Conservation (phyloP, 495 filamentous ascomycete genomes). For the Hypoxylon rickii region DNA sequence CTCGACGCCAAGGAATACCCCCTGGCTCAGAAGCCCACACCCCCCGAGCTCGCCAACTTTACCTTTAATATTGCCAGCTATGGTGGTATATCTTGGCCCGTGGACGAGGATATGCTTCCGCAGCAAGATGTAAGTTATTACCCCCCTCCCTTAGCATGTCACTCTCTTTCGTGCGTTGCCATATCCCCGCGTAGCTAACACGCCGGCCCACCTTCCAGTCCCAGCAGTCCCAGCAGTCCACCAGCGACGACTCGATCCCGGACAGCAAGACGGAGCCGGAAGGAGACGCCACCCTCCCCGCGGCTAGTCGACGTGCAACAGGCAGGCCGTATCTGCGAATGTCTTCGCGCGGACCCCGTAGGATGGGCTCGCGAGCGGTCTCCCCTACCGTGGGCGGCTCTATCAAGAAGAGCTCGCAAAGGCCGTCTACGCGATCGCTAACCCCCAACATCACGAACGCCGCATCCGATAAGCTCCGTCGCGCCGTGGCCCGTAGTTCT, state of each 20-base stretch:
- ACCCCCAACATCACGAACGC: conserved; percentile 24
- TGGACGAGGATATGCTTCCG: conserved; percentile 63
- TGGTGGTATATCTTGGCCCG: conserved; percentile 65
- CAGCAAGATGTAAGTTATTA: conserved; percentile 58
- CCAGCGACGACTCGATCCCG: conserved; percentile 39
- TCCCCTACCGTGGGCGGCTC: conserved; percentile 43
- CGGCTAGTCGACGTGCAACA: conserved; percentile 28
- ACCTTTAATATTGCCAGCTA: conserved; percentile 64
- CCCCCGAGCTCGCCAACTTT: conserved; percentile 71
- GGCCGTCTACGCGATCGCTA: conserved; percentile 29
- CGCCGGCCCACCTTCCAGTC: conserved; percentile 32
- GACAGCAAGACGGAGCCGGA: conserved; percentile 41
- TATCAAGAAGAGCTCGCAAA: conserved; percentile 37
- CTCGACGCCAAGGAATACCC: conserved; percentile 91
- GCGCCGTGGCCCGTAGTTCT: conserved; percentile 37
- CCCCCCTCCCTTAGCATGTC: neutral
- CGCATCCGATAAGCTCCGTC: conserved; percentile 47
- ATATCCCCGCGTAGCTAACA: conserved; percentile 15
- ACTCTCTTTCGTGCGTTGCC: neutral
- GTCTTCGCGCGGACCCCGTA: conserved; percentile 23
- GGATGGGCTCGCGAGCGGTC: conserved; percentile 29
- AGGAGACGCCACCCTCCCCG: conserved; percentile 37
- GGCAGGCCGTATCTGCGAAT: conserved; percentile 21
- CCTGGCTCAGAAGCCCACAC: conserved; percentile 79
- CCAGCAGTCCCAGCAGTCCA: conserved; percentile 42